phyloP scores from a whole-genome alignment of 352 stramenopile species.

The Chrysophaeum taylorii region DNA sequence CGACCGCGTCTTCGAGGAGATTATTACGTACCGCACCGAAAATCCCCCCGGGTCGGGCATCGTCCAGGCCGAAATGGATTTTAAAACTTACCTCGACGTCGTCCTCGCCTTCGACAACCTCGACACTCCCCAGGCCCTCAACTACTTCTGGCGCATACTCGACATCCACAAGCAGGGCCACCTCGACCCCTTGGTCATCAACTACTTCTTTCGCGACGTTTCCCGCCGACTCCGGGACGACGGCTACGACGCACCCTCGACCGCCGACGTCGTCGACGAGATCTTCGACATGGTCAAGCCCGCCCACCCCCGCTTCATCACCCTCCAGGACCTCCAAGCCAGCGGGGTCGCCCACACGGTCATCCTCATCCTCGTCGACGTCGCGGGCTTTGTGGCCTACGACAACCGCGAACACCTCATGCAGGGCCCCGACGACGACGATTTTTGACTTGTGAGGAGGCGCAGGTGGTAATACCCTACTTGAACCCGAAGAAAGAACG shows the following conservation, averaged over 20 bases:
- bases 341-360: slow-evolving; percentile 25
- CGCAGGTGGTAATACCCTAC: no score
- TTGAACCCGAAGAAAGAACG: no score
- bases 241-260: slow-evolving; percentile 17
- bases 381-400: slow-evolving; percentile 31
- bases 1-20: slow-evolving; percentile 40
- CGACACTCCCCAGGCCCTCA: slow-evolving; percentile 22
- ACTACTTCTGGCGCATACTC: slow-evolving; percentile 30
- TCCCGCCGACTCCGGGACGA: slow-evolving; percentile 19
- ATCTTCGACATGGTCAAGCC: slow-evolving; percentile 30
- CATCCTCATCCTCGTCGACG: slow-evolving; percentile 30
- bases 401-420: slow-evolving; percentile 32
- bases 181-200: slow-evolving; percentile 27
- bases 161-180: slow-evolving; percentile 20
- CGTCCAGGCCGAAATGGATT: slow-evolving; percentile 30
- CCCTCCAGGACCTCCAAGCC: slow-evolving; percentile 24
- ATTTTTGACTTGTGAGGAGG: no score
- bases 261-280: slow-evolving; percentile 28
- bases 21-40: slow-evolving; percentile 31
- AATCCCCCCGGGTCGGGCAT: no score
- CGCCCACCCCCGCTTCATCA: slow-evolving; percentile 16
- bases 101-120: slow-evolving; percentile 30
- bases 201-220: slow-evolving; percentile 32
- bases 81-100: slow-evolving; percentile 35
- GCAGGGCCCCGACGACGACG: slow-evolving; percentile 6